Base-by-base conservation (phyloP, 176 grass and related monocot species). In the Oryza longistaminata region DNA sequence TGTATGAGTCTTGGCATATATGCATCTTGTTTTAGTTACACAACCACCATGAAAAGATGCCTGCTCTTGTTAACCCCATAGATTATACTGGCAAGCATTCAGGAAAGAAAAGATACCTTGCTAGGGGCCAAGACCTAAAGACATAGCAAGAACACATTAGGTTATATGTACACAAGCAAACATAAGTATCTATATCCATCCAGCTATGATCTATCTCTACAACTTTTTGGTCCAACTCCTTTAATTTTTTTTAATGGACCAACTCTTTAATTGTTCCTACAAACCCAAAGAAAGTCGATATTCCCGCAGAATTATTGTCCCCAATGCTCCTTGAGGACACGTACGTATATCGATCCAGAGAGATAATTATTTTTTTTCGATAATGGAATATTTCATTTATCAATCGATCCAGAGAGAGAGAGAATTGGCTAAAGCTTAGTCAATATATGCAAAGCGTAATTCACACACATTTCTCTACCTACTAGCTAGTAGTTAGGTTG, bases 381-480 rank as follows among this genome's bases (percentile, higher is more conserved):
- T 49, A 46, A 49, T 49, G 46, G 46, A 49, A 15, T 49, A 49
- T 49, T 49, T 49, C 46, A 49, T 49, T 49, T 15, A 49, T 49
- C 46, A 49, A 52, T 52, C 17, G 7, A 58, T 58, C 53, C 4
- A 6, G 2, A 58, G 49, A 76, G 85, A 27, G 49, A 76, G 85
- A 62, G 40, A 81, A 85, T 33, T 50, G 3, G 21, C 21, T 14
- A 85, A 71, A 76, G 70, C 34, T 27, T 5, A 70, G 76, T 89
- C 82, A 80, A 85, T 29, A 89, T 81, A 85, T 89, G 70, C 64
- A 44, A 81, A 81, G 64, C 39, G 82, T 89, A 71, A 76, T 4
- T 9, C 11, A 76, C 4, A 80, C 69, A 71, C 50, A 85, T 76
- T 75, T 60, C 15, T 48, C 35, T 61, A 13, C 64, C 22, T 83